Conservation (phyloP, 179 eudicot genomes). For the Spergularia azorica region DNA sequence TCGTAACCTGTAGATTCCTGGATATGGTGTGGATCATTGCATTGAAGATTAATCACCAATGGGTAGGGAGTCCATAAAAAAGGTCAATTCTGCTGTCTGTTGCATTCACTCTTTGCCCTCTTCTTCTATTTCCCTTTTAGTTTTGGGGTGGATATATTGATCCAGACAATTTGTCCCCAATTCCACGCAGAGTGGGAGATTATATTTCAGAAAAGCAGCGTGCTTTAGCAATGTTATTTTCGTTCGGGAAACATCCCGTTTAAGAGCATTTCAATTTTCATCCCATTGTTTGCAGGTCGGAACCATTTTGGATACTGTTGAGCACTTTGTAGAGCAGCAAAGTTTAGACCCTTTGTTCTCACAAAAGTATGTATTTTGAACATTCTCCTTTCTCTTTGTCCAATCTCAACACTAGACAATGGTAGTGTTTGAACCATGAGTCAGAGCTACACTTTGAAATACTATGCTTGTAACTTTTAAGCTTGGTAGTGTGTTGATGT, state of each 20-base stretch:
- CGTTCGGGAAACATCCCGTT: not conserved
- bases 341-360: constrained; percentile 63
- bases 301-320: constrained; percentile 57
- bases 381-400: not conserved
- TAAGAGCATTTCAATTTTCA: constrained; percentile 2
- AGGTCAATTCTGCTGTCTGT: not conserved
- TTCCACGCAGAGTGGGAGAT: not conserved
- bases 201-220: not conserved
- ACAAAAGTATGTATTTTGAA: constrained; percentile 50
- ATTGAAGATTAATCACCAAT: not conserved
- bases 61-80: not conserved
- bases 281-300: constrained; percentile 49
- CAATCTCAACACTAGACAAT: not conserved
- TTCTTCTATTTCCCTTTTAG: not conserved
- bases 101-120: not conserved
- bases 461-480: too few species aligned
- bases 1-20: not conserved
- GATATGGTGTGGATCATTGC: not conserved
- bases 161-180: not conserved
- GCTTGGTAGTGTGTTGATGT: too few species aligned
- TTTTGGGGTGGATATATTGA: not conserved
- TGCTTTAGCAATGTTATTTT: not conserved
- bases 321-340: constrained; percentile 68
- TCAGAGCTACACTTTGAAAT: not conserved
- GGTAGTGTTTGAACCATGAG: not conserved